phyloP scores from a whole-genome alignment of 139 green algal species.

The Gonium pectorale region DNA sequence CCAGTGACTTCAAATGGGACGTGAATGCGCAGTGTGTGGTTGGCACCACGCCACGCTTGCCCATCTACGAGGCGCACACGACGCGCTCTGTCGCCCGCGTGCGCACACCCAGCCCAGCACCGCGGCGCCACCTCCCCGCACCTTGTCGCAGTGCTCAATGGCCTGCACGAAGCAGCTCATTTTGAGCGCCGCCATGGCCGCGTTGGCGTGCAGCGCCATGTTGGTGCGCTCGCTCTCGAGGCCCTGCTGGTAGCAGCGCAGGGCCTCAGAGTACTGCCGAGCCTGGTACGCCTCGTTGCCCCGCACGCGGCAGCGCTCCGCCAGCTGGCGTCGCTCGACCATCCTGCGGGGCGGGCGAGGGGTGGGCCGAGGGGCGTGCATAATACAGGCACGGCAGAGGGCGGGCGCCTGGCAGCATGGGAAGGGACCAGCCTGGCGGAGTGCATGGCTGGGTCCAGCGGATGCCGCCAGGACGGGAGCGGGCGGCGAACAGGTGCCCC shows the following conservation, averaged over 20 bases:
- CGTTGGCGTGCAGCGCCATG: conserved; percentile 84
- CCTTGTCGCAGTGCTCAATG: conserved; percentile 87
- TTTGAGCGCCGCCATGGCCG: conserved; percentile 80
- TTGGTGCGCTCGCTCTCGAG: conserved; percentile 74
- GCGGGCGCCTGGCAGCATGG: no score
- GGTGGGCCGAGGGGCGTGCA: no score
- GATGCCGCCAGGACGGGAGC: no score
- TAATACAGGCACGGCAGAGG: no score
- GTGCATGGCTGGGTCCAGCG: no score
- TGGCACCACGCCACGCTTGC: no score
- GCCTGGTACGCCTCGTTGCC: conserved; percentile 76
- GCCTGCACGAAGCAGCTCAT: conserved; percentile 80
- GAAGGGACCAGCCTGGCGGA: no score
- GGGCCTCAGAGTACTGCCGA: conserved; percentile 67
- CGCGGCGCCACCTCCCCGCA: background rate
- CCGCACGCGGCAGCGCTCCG: conserved; percentile 69
- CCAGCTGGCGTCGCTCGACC: conserved; percentile 77
- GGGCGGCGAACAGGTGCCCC: no score
- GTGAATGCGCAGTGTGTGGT: no score
- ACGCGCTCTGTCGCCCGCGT: no score
- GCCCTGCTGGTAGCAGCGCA: conserved; percentile 80
- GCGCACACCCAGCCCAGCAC: background rate
- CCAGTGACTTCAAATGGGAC: no score
- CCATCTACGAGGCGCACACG: no score
- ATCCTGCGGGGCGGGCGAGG: conserved; percentile 71